Evolutionary conservation across 2,329 filamentous ascomycete species (phyloP).

Genomic region (Aspergillus felis): DNA sequence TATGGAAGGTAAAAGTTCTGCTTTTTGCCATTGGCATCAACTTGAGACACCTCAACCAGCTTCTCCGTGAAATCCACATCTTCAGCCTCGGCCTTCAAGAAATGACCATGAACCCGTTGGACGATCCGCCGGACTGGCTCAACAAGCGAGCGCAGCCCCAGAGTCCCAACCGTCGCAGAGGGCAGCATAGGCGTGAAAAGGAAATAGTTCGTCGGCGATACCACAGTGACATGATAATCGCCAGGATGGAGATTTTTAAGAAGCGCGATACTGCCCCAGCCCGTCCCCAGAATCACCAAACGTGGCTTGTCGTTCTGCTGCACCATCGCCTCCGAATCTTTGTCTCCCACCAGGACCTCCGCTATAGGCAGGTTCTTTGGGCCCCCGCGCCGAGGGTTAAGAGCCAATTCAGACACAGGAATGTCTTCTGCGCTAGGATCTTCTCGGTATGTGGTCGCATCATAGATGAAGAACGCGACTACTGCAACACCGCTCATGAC

Average conservation of each 20-base stretch:
- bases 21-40: conserved; percentile 66
- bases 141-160: conserved; percentile 85
- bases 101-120: conserved; percentile 74
- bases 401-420: conserved; percentile 75
- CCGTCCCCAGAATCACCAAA: conserved; percentile 86
- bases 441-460: conserved; percentile 84
- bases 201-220: conserved; percentile 95
- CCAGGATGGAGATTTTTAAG: conserved; percentile 85
- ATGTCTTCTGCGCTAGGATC: conserved; percentile 65
- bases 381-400: conserved; percentile 76
- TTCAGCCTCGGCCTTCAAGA: conserved; percentile 79
- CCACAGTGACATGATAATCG: conserved; percentile 92
- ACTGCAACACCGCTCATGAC: conserved; percentile 66
- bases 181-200: conserved; percentile 97
- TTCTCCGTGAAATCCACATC: conserved; percentile 90
- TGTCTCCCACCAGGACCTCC: conserved; percentile 82
- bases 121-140: conserved; percentile 89
- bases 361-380: conserved; percentile 94
- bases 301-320: conserved; percentile 82
- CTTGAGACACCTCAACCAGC: conserved; percentile 78
- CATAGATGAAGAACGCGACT: conserved; percentile 86
- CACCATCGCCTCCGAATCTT: conserved; percentile 68
- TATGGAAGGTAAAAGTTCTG: conserved; percentile 90
- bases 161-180: conserved; percentile 90
- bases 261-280: conserved; percentile 90